phyloP scores from a whole-genome alignment of 768 basidiomycete genomes.

The Suillus variegatus region DNA sequence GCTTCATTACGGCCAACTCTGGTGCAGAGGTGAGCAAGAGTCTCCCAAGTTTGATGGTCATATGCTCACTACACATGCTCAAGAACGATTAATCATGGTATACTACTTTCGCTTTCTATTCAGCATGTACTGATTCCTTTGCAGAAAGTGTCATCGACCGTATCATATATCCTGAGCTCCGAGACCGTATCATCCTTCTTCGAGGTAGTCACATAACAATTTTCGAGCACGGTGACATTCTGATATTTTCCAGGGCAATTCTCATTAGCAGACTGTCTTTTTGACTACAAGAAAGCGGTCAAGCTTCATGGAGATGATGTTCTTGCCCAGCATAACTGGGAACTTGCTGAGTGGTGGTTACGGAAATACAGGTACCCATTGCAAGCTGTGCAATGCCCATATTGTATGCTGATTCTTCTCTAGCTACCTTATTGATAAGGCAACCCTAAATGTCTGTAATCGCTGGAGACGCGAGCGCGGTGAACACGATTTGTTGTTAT shows the following conservation, averaged over 20 bases:
- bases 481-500: slow-evolving; percentile 64
- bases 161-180: slow-evolving; percentile 84
- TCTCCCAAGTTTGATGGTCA: background rate
- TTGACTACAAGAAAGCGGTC: slow-evolving; percentile 67
- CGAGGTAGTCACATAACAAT: slow-evolving; percentile 54
- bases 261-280: slow-evolving; percentile 76
- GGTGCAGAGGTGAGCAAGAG: slow-evolving; percentile 67
- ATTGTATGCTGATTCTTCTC: slow-evolving; percentile 8
- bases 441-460: slow-evolving; percentile 72
- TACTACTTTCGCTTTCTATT: slow-evolving; percentile 19
- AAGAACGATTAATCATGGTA: slow-evolving; percentile 85
- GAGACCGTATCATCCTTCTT: slow-evolving; percentile 88
- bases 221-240: slow-evolving; percentile 11
- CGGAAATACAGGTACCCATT: slow-evolving; percentile 69
- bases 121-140: slow-evolving; percentile 15
- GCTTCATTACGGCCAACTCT: slow-evolving; percentile 84
- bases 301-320: slow-evolving; percentile 91
- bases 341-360: slow-evolving; percentile 82
- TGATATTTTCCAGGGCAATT: slow-evolving; percentile 57
- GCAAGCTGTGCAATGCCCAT: background rate
- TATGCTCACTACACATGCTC: slow-evolving; percentile 9
- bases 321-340: slow-evolving; percentile 89
- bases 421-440: slow-evolving; percentile 79
- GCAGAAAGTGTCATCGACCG: slow-evolving; percentile 90
- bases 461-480: slow-evolving; percentile 88